A percentile compares a stretch with the other conserved stretches of the same genome.
Evolutionary conservation across 78 protist genomes (phyloP).

Genomic region (Dictyostelium purpureum): DNA sequence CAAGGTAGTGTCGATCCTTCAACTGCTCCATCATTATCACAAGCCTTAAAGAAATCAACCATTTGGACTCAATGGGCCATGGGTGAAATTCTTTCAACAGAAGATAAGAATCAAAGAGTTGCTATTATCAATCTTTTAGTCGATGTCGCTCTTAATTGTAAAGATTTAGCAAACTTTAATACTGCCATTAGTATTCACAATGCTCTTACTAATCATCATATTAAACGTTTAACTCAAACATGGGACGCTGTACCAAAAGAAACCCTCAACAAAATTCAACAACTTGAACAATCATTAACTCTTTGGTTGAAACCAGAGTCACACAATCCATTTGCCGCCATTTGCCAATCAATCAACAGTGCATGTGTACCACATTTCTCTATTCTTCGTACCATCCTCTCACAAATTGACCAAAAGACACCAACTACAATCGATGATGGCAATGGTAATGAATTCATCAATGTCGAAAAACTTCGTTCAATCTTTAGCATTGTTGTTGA

Average conservation of each 20-base stretch:
- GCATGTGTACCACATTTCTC: constrained; percentile 73
- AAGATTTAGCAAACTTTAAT: constrained; percentile 52
- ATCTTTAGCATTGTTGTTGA: constrained; percentile 39
- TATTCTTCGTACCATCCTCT: constrained; percentile 3
- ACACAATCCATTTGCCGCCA: background rate
- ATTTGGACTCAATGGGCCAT: constrained; percentile 64
- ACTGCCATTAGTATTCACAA: constrained; percentile 18
- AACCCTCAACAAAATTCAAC: constrained; percentile 17
- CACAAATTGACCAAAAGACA: constrained; percentile 19
- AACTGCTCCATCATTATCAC: constrained; percentile 6
- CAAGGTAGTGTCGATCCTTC: constrained; percentile 51
- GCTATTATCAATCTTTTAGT: constrained; percentile 27
- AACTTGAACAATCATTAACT: background rate
- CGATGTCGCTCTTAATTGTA: constrained; percentile 54
- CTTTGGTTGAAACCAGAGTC: constrained; percentile 38
- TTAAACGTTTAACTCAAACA: constrained; percentile 42
- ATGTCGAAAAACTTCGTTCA: constrained; percentile 53
- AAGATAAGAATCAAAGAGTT: constrained; percentile 65
- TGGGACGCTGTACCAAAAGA: constrained; percentile 69
- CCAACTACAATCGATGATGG: constrained; percentile 23
- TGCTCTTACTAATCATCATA: constrained; percentile 52
- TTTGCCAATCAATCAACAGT: background rate
- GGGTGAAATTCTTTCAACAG: constrained; percentile 59
- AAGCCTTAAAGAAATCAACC: constrained; percentile 36
- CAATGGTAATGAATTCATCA: background rate